Evolutionary conservation across 805 yeast species (phyloP).

Genomic region (Wickerhamomyces canadensis): DNA sequence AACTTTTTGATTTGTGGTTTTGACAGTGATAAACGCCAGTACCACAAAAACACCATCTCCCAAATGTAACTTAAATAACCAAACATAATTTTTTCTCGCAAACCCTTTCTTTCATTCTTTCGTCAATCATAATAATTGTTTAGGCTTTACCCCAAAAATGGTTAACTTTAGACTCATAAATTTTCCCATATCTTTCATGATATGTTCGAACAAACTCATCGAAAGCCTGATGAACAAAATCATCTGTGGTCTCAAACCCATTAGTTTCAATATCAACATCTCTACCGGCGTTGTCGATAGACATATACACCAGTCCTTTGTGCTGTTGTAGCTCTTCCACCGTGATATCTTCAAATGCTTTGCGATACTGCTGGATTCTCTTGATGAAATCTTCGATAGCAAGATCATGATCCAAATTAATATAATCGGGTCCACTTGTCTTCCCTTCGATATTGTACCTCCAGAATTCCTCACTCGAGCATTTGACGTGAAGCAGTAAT

Average conservation of each 20-base stretch:
- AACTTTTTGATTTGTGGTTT: background rate
- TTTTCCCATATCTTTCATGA: conserved; percentile 26
- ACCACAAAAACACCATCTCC: too few relatives aligned
- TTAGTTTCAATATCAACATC: conserved; percentile 18
- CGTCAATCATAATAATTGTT: too few relatives aligned
- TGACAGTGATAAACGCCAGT: too few relatives aligned
- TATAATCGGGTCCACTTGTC: conserved; percentile 57
- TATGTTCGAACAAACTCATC: conserved; percentile 30
- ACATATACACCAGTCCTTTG: conserved; percentile 11
- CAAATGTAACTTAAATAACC: too few relatives aligned
- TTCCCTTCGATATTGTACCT: conserved; percentile 61
- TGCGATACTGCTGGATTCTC: conserved; percentile 47
- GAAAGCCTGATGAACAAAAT: conserved; percentile 17
- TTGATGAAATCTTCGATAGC: conserved; percentile 57
- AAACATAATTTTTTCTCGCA: too few relatives aligned
- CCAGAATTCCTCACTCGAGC: conserved; percentile 45
- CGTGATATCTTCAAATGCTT: conserved; percentile 33
- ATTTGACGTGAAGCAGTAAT: conserved; percentile 53
- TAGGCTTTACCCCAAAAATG: conserved; percentile 11
- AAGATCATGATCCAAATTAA: conserved; percentile 40
- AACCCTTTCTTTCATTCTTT: too few relatives aligned
- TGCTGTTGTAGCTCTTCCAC: conserved; percentile 25
- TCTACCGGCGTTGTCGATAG: conserved; percentile 19
- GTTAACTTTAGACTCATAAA: conserved; percentile 27
- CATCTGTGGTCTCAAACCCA: conserved; percentile 15